phyloP scores from a whole-genome alignment of 345 rosid genomes.

The Citrus reticulata region DNA sequence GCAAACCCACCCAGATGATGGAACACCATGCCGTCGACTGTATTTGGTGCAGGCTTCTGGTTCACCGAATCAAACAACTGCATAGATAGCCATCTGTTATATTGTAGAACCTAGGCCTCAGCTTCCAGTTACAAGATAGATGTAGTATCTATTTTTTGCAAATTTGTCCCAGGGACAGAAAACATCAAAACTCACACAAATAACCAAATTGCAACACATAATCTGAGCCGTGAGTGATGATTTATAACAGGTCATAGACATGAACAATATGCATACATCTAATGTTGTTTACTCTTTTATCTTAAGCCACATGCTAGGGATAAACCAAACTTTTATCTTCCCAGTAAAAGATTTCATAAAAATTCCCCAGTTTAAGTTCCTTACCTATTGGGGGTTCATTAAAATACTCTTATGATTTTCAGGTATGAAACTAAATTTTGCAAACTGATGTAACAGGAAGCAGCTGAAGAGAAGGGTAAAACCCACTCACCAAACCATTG shows the following conservation, averaged over 20 bases:
- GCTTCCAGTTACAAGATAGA: constrained; percentile 15
- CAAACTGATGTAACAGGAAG: not conserved
- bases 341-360: not conserved
- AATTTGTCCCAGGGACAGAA: constrained; percentile 18
- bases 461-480: not conserved
- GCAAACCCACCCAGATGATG: constrained; percentile 81
- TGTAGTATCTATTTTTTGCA: constrained; percentile 19
- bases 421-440: not conserved
- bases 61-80: constrained; percentile 46
- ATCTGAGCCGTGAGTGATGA: constrained; percentile 6
- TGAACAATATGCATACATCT: constrained; percentile 3
- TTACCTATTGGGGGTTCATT: not conserved
- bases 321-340: not conserved
- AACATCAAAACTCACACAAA: constrained; percentile 12
- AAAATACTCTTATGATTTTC: not conserved
- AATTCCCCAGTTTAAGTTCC: not conserved
- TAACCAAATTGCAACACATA: constrained; percentile 10
- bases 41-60: constrained; percentile 92
- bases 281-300: not conserved
- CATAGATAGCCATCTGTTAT: constrained; percentile 24
- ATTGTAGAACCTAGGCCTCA: constrained; percentile 18
- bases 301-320: not conserved
- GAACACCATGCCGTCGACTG: constrained; percentile 88
- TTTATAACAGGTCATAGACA: constrained; percentile 7
- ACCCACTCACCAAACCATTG: not conserved